Base-by-base conservation (phyloP, 768 basidiomycete species). In the Agaricus blazei region DNA sequence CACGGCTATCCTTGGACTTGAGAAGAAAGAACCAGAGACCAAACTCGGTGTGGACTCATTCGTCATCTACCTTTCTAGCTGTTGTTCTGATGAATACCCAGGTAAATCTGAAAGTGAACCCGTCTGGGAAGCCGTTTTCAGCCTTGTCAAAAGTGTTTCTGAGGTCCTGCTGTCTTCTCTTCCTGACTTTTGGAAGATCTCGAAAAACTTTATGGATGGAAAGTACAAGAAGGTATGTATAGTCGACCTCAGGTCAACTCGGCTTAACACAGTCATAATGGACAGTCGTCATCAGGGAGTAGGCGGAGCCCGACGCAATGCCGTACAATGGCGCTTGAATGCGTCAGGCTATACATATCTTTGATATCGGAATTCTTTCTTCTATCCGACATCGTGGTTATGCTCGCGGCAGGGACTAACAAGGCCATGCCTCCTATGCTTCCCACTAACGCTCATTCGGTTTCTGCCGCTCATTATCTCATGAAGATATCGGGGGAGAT, bases 161-260 rank as follows among this genome's bases (percentile, higher is more conserved):
- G 95, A 98, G 66, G 82, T 82, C 40, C 79, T 98, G 68, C 68
- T 94, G 11, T 75, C 85, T n/a, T 81, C 88, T 1, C 78, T 99
- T 24, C 94, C 96, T 12, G 91, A 82, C 63, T 98, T 98, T 71
- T 96, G 93, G 93, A 88, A 85, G 65, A 90, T 99, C 47, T 87
- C 90, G 2, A 90, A 83, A 68, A 84, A 82, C 24, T 96, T 94
- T 65, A 84, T 95, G 72, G 94, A 97, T 42, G 96, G 97, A 4
- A 93, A 90, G 68, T 94, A 90, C 67, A 88, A 85, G 68, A 93
- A 87, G 80, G 94, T 94, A 52, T 53, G 72, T 34, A 49, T 34
- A 27, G 19, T 40, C 43, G 52, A 47, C 54, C 48, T 47, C 50
- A 38, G 28, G 48, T 54, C 34, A 43, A 34, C 51, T 52, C 26